Evolutionary conservation across 495 filamentous ascomycete genomes (phyloP), one percentile per base, ranked within the genome.

Genomic region (Lasiosphaeria miniovina): DNA sequence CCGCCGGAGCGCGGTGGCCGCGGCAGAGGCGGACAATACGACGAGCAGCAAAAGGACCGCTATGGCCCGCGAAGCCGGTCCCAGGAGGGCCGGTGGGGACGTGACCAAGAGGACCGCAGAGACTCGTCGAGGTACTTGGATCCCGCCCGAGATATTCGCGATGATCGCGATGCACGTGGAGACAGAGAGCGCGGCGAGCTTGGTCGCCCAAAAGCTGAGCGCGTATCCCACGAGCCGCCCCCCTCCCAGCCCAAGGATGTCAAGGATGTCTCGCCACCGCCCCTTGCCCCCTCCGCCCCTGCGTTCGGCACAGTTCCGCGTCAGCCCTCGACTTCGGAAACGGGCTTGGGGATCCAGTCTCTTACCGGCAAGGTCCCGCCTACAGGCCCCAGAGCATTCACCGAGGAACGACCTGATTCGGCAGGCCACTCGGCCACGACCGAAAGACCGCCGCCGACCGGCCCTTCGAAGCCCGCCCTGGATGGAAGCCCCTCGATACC

Each of bases 251-350:
- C 71, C 62, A 79, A 74, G 62, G 79, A 71, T 61, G 74, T 74
- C 62, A 79, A 74, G 62, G 79, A 71, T 61, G 74, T 74, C 65
- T 81, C 89, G 24, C 87, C 90, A 10, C 90, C 90, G 15, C 89
- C 90, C n/a, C 77, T 89, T 52, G 87, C 88, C 41, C 89, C 90
- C 11, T 86, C 90, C 36, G 90, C 93, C 3, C 90, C 90, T 15
- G 88, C 90, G 2, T 93, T 95, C 77, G 89, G 89, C 10, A 89
- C 87, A 7, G 77, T 77, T 3, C 82, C 82, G 4, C 72, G 77
- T 38, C 65, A 77, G 36, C 54, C 73, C 5, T 73, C 75, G 31
- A 55, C 73, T 11, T 64, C 74, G 9, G 70, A 75, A 11, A 46
- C 43, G 5, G 11, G 43, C 43, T 46, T 46, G 43, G 43, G 43